phyloP scores from a whole-genome alignment of 1,284 basidiomycete species.

The Leccinum griseonigrum region DNA sequence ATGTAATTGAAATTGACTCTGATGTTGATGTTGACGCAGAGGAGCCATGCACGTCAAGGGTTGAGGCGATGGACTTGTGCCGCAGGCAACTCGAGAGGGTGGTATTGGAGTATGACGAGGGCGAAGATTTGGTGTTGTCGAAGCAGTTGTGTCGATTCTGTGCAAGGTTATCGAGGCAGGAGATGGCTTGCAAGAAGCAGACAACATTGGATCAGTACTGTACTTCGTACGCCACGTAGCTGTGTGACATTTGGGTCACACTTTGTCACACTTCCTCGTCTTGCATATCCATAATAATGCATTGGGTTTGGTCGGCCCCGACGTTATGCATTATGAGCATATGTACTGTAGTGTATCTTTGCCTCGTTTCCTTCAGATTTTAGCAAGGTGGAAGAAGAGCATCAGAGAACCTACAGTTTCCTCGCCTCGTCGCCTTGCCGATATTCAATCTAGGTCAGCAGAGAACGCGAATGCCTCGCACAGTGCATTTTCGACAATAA shows the following conservation, averaged over 20 bases:
- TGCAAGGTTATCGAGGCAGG: neutral
- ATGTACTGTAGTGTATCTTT: slow-evolving; percentile 36
- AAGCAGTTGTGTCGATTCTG: neutral
- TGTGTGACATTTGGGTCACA: neutral
- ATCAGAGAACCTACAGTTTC: no score
- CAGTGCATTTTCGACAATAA: no score
- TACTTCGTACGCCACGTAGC: neutral
- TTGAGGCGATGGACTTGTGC: neutral
- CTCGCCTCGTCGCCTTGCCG: no score
- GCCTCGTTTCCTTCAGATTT: no score
- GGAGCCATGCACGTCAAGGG: neutral
- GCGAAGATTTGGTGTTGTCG: neutral
- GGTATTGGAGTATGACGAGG: neutral
- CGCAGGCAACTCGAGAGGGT: neutral
- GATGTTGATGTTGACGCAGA: neutral
- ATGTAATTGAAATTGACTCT: neutral
- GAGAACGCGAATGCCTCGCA: no score
- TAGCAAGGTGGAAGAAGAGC: no score
- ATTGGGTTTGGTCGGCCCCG: no score
- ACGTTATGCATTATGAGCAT: no score
- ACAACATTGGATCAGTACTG: neutral
- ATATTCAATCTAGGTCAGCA: no score
- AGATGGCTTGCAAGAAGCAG: neutral
- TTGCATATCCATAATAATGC: slow-evolving; percentile 42
- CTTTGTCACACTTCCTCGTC: slow-evolving; percentile 23